Evolutionary conservation across 371 early-diverging fungal genomes (phyloP).

Genomic region (Rhizopus stolonifer): DNA sequence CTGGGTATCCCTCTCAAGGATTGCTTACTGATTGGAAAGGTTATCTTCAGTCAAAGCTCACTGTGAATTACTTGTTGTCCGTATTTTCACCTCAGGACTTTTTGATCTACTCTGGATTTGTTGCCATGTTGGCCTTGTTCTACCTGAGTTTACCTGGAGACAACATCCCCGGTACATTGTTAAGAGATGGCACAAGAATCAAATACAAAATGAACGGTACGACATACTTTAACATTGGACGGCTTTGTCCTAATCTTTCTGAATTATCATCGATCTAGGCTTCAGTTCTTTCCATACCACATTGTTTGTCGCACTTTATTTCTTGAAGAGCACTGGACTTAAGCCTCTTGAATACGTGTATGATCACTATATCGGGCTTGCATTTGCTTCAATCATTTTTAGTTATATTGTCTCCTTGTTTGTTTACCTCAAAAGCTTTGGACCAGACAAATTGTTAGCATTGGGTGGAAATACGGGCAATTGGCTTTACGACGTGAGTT

Average conservation of each 20-base stretch:
- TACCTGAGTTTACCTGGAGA: slow-evolving; percentile 71
- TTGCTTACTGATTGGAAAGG: slow-evolving; percentile 26
- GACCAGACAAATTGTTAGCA: slow-evolving; percentile 66
- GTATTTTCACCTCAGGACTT: slow-evolving; percentile 54
- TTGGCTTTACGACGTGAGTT: slow-evolving; percentile 5
- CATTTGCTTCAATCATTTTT: slow-evolving; percentile 67
- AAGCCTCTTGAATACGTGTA: slow-evolving; percentile 69
- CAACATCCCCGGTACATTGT: slow-evolving; percentile 61
- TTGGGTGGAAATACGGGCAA: slow-evolving; percentile 90
- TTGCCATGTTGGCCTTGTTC: slow-evolving; percentile 65
- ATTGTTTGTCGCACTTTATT: slow-evolving; percentile 48
- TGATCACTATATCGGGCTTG: slow-evolving; percentile 73
- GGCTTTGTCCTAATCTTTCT: too few species aligned
- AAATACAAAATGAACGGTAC: slow-evolving; percentile 78
- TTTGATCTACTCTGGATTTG: slow-evolving; percentile 65
- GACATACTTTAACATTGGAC: background rate
- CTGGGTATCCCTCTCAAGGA: slow-evolving; percentile 42
- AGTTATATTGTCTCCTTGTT: slow-evolving; percentile 64
- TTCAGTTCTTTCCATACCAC: slow-evolving; percentile 56
- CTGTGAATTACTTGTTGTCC: slow-evolving; percentile 21
- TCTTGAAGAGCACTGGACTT: slow-evolving; percentile 27
- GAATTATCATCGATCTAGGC: slow-evolving; percentile 13
- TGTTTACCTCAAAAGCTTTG: slow-evolving; percentile 81
- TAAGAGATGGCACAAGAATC: slow-evolving; percentile 67
- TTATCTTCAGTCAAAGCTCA: slow-evolving; percentile 16